Conservation (phyloP, 257 asterid genomes). For the Phtheirospermum japonicum region DNA sequence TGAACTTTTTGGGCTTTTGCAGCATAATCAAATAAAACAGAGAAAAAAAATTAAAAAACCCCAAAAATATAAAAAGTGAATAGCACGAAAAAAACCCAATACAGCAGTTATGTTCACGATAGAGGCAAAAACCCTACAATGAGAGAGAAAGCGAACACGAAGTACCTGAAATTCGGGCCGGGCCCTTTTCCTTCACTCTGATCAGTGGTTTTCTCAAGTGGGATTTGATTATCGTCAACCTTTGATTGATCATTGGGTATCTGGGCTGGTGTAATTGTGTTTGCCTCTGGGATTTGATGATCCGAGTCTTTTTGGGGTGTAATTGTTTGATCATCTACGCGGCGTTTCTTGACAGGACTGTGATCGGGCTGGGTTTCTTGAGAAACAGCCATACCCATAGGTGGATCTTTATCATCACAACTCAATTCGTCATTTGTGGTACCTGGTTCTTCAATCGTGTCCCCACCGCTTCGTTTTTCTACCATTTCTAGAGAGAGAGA, state of each 20-base stretch:
- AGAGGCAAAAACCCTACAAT: neutral
- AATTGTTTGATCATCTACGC: conserved; percentile 1
- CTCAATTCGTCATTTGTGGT: neutral
- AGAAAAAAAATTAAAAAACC: neutral
- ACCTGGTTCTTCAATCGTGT: neutral
- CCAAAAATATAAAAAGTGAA: neutral
- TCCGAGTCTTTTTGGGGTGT: neutral
- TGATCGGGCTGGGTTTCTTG: neutral
- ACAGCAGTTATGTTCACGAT: too few relatives aligned
- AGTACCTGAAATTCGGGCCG: conserved; percentile 2
- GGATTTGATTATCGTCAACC: neutral
- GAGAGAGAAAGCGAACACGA: too few relatives aligned
- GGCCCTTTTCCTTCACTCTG: neutral
- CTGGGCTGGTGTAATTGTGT: neutral
- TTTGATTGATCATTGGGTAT: neutral
- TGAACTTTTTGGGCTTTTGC: neutral
- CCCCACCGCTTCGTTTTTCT: neutral
- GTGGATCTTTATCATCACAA: neutral
- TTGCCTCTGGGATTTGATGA: neutral
- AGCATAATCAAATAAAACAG: conserved; percentile 4
- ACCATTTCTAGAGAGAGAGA: neutral
- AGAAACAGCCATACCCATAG: neutral
- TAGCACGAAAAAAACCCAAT: neutral
- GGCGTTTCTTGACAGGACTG: neutral
- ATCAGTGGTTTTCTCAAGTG: neutral